These are phyloP conservation scores for Prunus dulcis DNA, from an alignment of 306 rosid species.

Conservation along the genomic window DNA sequence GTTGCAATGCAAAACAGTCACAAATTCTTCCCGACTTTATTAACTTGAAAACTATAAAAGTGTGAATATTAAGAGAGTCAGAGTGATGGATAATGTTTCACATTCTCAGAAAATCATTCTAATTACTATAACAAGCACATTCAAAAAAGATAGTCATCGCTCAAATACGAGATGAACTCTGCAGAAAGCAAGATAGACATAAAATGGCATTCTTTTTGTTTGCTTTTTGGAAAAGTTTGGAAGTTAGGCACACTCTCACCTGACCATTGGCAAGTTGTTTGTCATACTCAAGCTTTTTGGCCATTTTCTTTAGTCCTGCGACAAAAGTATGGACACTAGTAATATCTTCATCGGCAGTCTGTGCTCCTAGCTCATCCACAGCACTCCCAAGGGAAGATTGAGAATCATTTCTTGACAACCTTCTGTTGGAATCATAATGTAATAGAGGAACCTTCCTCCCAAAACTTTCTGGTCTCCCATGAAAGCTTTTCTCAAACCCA, in stretches of 20 bases:
- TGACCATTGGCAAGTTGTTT: slow-evolving; percentile 60
- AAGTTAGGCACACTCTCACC: slow-evolving; percentile 46
- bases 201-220: neutral
- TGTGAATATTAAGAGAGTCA: neutral
- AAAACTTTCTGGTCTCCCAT: slow-evolving; percentile 81
- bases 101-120: neutral
- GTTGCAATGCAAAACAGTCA: neutral
- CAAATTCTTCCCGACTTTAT: neutral
- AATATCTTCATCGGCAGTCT: slow-evolving; percentile 64
- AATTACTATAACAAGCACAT: neutral
- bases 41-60: neutral
- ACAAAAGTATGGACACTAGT: slow-evolving; percentile 87
- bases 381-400: slow-evolving; percentile 82
- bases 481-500: slow-evolving; percentile 65
- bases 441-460: slow-evolving; percentile 50
- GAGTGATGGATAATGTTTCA: neutral
- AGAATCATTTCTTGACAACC: slow-evolving; percentile 63
- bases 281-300: slow-evolving; percentile 63
- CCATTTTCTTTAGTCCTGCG: slow-evolving; percentile 88
- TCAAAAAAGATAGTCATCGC: neutral
- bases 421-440: slow-evolving; percentile 36
- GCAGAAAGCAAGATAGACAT: slow-evolving; percentile 4
- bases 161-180: neutral
- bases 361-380: slow-evolving; percentile 41
- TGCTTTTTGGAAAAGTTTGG: neutral